Base-by-base conservation (phyloP, 2,329 filamentous ascomycete genomes). In the Neurospora crassa region DNA sequence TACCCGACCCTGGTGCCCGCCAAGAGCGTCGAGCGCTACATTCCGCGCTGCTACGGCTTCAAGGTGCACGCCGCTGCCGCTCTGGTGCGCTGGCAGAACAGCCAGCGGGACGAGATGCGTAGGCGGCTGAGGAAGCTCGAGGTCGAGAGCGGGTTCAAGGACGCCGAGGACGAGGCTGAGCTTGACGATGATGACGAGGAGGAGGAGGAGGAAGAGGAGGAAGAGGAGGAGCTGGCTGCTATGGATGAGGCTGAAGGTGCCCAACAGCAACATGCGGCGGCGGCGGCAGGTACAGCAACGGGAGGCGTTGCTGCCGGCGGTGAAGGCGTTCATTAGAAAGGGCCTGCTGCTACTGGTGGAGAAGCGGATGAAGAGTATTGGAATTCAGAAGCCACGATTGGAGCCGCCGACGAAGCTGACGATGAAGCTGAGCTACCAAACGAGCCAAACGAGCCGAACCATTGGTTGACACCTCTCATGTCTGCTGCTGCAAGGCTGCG, bases 11-110 rank as follows among this genome's bases (percentile, higher is more conserved):
- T 99, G 76, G 89, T 96, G 69, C 96, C 96, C 3, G 85, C 89
- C 75, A 99, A 98, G 86, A 93, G 89, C 76, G 86, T 90, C 74
- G 90, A 93, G 74, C 89, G 96, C 75, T 97, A 98, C 82, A 88
- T 95, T 71, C 96, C 96, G 34, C 89, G 92, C 72, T 91, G 97
- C 73, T 99, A 96, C 80, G 96, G 96, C 42, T 99, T 99, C 86
- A 93, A 93, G 78, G 94, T 99, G 6, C 96, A 99, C 82, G 92
- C 94, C 5, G 88, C 91, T 18, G 95, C 96, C 0, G 91, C 95
- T 3, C 84, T 99, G 76, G 90, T 94, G 75, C 89, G 96, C 77
- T 99, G 96, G 96, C 96, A 99, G 82, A 90, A 92, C 78, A 86
- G 85, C 67, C 89, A 92, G 79, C 87, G 94, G 72, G 91, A 95